phyloP scores from a whole-genome alignment of 306 rosid genomes.

The peach (Prunus persica) region DNA sequence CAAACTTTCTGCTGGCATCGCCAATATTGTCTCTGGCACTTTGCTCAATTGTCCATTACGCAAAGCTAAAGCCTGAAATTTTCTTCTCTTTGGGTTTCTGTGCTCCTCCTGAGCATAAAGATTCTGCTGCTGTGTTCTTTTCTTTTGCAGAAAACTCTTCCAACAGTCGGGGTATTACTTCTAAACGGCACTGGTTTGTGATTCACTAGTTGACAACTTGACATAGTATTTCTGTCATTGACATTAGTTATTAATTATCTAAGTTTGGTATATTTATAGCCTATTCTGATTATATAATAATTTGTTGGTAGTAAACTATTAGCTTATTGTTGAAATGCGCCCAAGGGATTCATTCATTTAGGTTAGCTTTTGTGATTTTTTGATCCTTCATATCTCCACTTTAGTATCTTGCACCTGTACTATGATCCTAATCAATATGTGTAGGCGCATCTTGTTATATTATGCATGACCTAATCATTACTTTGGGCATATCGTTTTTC shows the following conservation, averaged over 20 bases:
- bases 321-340: neutral
- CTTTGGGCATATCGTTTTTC: conserved; percentile 1
- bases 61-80: conserved; percentile 61
- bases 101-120: conserved; percentile 52
- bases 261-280: neutral
- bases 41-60: conserved; percentile 66
- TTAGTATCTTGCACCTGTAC: neutral
- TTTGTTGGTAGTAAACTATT: neutral
- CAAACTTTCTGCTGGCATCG: conserved; percentile 83
- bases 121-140: conserved; percentile 43
- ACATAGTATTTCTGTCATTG: neutral
- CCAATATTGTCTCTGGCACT: conserved; percentile 73
- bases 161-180: conserved; percentile 44
- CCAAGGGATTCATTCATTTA: neutral
- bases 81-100: conserved; percentile 72
- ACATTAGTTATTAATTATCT: neutral
- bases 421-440: neutral
- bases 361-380: neutral
- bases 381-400: neutral
- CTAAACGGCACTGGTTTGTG: conserved; percentile 19
- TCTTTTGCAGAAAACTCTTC: conserved; percentile 34
- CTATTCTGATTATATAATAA: neutral
- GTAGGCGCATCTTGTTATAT: neutral
- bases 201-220: conserved; percentile 7
- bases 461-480: neutral